Evolutionary conservation across 1,139 yeast species (phyloP), one percentile per base, ranked within the genome.

Genomic region (Suhomyces maxii): DNA sequence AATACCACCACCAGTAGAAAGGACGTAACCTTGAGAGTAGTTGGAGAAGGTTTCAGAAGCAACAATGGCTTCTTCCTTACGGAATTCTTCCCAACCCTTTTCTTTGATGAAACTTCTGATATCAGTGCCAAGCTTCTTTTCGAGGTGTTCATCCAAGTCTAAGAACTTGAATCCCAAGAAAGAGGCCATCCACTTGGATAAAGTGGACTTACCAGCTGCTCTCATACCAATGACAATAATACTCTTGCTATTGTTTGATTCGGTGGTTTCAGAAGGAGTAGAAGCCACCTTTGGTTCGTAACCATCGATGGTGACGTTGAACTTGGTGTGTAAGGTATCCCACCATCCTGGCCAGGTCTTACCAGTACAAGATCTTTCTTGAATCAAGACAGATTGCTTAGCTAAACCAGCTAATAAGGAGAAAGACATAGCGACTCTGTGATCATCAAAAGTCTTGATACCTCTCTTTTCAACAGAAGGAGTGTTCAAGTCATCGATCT

Each of bases 331-430:
- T 53, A 93, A 75, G 41, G 86, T 79, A 67, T 93, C 99, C 99
- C 99, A 93, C 99, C 99, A 93, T 38, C 98, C 98, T 14, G 99
- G 99, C 99, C 99, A 93, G 0, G 99, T 93, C 71, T 93, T 93
- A 49, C 95, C 95, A 3, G 97, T 95, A 64, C 97, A 89, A 31
- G 87, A 79, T 68, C 98, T 83, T 63, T 91, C 97, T 56, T 86
- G 82, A 49, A 93, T 83, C 54, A 83, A 74, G 1, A 87, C 95
- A 3, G 89, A 84, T 2, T 72, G 73, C 34, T 61, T 57, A 51
- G 77, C 65, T 46, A 77, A 66, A 6, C 83, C 83, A 3, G 97
- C 93, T 47, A 95, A 72, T 51, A 95, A 74, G 5, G 97, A 89
- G 68, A 95, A 88, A 48, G 96, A 87, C 99, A 93, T 93, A 14